Evolutionary conservation across 495 filamentous ascomycete species (phyloP).

Genomic region (Xylaria curta): DNA sequence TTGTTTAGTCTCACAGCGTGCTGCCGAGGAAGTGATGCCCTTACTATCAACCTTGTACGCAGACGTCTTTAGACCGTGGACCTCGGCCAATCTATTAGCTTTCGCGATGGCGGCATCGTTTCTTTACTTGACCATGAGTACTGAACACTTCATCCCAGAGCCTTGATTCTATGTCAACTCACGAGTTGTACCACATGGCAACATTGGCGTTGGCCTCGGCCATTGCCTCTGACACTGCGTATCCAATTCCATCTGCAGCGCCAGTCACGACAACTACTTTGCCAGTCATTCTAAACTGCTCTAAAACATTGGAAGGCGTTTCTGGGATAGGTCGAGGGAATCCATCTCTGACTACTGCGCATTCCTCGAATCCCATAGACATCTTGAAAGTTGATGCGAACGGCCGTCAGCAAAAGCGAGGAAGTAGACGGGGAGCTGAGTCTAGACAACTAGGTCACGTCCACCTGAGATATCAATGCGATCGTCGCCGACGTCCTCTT

Average conservation of each 20-base stretch:
- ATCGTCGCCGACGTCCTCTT: neutral
- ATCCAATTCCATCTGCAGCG: slow-evolving; percentile 49
- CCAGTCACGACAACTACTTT: slow-evolving; percentile 51
- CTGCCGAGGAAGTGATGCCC: slow-evolving; percentile 26
- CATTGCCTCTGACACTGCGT: slow-evolving; percentile 39
- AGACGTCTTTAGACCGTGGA: slow-evolving; percentile 59
- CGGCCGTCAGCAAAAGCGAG: neutral
- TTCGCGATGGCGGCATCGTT: slow-evolving; percentile 55
- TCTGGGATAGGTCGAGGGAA: slow-evolving; percentile 50
- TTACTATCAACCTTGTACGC: slow-evolving; percentile 65
- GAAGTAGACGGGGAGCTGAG: neutral
- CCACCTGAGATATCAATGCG: neutral
- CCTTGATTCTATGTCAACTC: slow-evolving; percentile 34
- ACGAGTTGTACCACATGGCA: slow-evolving; percentile 54
- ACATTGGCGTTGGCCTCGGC: slow-evolving; percentile 46
- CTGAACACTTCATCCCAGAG: slow-evolving; percentile 36
- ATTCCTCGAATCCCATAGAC: slow-evolving; percentile 56
- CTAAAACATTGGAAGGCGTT: slow-evolving; percentile 26
- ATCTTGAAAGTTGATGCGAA: slow-evolving; percentile 40
- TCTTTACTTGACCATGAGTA: slow-evolving; percentile 45
- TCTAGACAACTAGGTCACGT: neutral
- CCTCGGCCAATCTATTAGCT: slow-evolving; percentile 55
- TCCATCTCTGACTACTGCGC: slow-evolving; percentile 42
- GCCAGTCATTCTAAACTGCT: slow-evolving; percentile 46
- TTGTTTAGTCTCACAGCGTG: neutral